These are phyloP conservation scores for Periconia digitata DNA, from an alignment of 2,329 filamentous ascomycete genomes.

Conservation along the genomic window DNA sequence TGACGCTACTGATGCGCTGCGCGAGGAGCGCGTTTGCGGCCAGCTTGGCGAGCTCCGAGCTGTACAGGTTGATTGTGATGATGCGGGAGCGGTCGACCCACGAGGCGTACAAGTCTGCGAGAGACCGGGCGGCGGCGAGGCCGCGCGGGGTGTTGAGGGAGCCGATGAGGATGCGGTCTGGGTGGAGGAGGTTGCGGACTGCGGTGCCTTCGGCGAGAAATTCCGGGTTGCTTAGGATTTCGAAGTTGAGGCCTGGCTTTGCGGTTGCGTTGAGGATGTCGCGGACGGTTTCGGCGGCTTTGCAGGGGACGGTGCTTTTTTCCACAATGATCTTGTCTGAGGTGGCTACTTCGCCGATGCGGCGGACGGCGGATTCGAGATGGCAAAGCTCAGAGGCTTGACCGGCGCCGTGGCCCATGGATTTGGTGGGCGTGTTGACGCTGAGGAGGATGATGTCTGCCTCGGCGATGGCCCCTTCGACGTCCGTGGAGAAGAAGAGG, in stretches of 20 bases:
- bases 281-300: constrained; percentile 69
- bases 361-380: constrained; percentile 68
- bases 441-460: constrained; percentile 75
- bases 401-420: constrained; percentile 67
- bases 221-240: constrained; percentile 79
- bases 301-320: constrained; percentile 78
- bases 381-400: constrained; percentile 72
- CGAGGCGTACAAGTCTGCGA: constrained; percentile 67
- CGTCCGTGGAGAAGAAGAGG: constrained; percentile 72
- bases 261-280: constrained; percentile 67
- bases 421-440: constrained; percentile 80
- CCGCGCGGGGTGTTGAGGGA: constrained; percentile 64
- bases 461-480: constrained; percentile 61
- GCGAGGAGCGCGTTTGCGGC: constrained; percentile 80
- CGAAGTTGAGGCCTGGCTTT: constrained; percentile 54
- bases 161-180: constrained; percentile 76
- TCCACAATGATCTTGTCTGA: constrained; percentile 74
- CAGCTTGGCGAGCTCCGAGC: constrained; percentile 76
- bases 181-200: constrained; percentile 68
- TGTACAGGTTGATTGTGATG: constrained; percentile 73
- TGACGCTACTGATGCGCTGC: constrained; percentile 79
- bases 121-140: constrained; percentile 61
- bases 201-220: constrained; percentile 79
- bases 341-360: constrained; percentile 67
- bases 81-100: constrained; percentile 72